Base-by-base conservation (phyloP, 1,284 basidiomycete genomes). In the Rhodotorula sp. region DNA sequence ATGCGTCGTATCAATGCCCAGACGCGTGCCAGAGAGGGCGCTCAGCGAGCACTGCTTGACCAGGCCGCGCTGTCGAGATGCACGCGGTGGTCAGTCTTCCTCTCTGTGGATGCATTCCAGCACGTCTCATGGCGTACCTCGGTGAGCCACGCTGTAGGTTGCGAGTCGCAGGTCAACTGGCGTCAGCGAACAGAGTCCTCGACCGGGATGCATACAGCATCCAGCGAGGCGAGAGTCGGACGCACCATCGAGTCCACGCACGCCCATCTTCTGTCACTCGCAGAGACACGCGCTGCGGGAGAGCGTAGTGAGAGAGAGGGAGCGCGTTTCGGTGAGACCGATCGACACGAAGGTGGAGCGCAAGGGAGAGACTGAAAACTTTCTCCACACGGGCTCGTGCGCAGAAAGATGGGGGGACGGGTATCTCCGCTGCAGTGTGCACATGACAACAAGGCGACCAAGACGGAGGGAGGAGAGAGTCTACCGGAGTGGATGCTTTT, bases 1-100 rank as follows among this genome's bases (percentile, higher is more conserved):
- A 82, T 91, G 89, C 21, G 91, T 89, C 12, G 94, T 92, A 85
- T 99, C 97, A 80, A 99, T 98, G 61, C 95, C 95, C 43, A 99
- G 88, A 64, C 97, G 90, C 65, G 95, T 93, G 81, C 97, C 93
- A 60, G 91, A 87, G 66, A 99, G 86, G 10, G 90, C 87, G 70
- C 87, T 88, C 66, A 99, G 86, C 38, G 92, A 88, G 65, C 90
- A 88, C 60, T 89, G 89, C 82, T 92, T 89, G 72, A 91, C 82
- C 78, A 95, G 90, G 82, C 93, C 92, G 80, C 91, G 89, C 84
- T 95, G 67, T 31, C 26, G 10, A 15, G 5, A 28, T 5, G 8
- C 2, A 1, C 2, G 23, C 3, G 26, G 0, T 5, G 14, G 62
- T 67, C 62, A 69, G 65, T 45, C 14, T 4, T 19, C 26, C 16